Evolutionary conservation across 2,329 filamentous ascomycete genomes (phyloP).

Genomic region (Aspergillus niger): DNA sequence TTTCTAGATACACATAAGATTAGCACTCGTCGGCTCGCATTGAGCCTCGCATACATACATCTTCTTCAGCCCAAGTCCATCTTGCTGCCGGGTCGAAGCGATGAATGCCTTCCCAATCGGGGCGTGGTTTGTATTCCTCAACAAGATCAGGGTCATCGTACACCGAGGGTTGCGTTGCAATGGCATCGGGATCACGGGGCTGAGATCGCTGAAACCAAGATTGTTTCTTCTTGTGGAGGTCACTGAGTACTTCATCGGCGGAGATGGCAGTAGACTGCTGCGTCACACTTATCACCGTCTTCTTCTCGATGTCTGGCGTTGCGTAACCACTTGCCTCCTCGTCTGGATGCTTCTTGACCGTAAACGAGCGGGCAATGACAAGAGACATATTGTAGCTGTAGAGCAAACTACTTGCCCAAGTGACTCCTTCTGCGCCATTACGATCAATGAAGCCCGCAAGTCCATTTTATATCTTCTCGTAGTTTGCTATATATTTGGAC

Average conservation of each 20-base stretch:
- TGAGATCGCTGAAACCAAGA: slow-evolving; percentile 34
- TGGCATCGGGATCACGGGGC: slow-evolving; percentile 27
- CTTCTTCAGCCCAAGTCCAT: slow-evolving; percentile 26
- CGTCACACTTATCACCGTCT: slow-evolving; percentile 6
- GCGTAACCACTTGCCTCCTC: slow-evolving; percentile 1
- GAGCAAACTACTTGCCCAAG: neutral
- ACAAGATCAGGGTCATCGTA: slow-evolving; percentile 48
- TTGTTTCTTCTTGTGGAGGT: slow-evolving; percentile 23
- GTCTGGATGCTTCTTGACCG: neutral
- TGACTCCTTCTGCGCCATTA: neutral
- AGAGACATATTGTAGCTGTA: slow-evolving; percentile 13
- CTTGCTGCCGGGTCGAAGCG: slow-evolving; percentile 24
- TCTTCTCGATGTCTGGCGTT: slow-evolving; percentile 14
- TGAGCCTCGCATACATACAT: slow-evolving; percentile 5
- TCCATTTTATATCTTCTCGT: neutral
- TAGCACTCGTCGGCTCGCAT: neutral
- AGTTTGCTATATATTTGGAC: no score
- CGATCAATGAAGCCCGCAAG: neutral
- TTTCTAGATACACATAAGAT: slow-evolving; percentile 47
- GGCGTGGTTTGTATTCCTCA: slow-evolving; percentile 33
- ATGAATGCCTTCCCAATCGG: slow-evolving; percentile 34
- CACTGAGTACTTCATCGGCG: slow-evolving; percentile 16
- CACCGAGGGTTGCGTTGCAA: slow-evolving; percentile 49
- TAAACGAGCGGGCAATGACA: slow-evolving; percentile 15
- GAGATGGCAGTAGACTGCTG: neutral